Base-by-base conservation (phyloP, 148 eudicot species). In the Cornus florida region DNA sequence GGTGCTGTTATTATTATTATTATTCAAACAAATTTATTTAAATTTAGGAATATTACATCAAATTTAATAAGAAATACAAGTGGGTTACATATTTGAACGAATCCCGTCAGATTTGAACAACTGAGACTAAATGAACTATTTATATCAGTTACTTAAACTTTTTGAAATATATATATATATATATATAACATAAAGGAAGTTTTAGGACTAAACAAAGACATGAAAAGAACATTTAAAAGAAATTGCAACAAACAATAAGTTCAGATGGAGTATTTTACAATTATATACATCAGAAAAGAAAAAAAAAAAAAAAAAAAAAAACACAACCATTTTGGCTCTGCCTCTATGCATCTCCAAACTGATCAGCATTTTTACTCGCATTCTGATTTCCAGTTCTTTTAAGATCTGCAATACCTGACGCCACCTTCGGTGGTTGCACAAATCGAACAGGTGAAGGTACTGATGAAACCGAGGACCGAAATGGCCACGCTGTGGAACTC, bases 341-440 rank as follows among this genome's bases (percentile, higher is more conserved):
- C 66, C 20, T 62, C 46, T 4, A 41, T 0, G 7, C 22, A 23
- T 75, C 60, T 13, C 78, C 59, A 65, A 33, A 16, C 5, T 41
- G 10, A 10, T 65, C 53, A 28, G 64, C 72, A 14, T 38, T 70
- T 76, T 70, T 86, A 62, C 87, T 85, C 41, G 75, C 82, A 81
- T 33, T 80, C 75, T 87, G 84, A 77, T 78, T 82, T 68, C 84
- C 81, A 24, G 78, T 35, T 67, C 83, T 89, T 75, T 75, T 87
- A 16, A 75, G 38, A 72, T 87, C 91, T 3, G 83, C 81, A 71
- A 69, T 67, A 72, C 77, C 80, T 20, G 80, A 75, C 39, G 73
- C 72, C 70, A 66, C 80, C 75, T 85, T 89, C 4, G 75, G 79
- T 28, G 74, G 78, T 32, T 84, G 87, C 80, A 84, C 68, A 68